Conservation (phyloP, 805 yeast species). For the Saccharomyces kudriavzevii region DNA sequence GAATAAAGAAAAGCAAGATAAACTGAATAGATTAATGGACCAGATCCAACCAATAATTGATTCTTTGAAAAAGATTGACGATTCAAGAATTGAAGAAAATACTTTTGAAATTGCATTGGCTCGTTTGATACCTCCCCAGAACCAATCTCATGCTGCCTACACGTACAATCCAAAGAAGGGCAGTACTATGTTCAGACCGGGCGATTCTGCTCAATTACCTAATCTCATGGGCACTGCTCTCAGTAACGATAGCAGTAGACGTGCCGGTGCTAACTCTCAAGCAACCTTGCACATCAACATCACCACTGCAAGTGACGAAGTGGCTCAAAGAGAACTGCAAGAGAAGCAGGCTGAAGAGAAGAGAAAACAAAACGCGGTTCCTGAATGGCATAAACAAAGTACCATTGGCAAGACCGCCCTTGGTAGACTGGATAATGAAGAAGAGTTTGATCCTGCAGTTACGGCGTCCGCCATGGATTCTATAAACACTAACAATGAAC, state of each 20-base stretch:
- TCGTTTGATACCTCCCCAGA: constrained; percentile 76
- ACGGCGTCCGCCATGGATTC: constrained; percentile 14
- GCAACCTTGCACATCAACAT: constrained; percentile 87
- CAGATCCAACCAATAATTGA: constrained; percentile 85
- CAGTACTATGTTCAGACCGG: constrained; percentile 37
- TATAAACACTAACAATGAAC: constrained; percentile 4
- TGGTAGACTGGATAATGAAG: constrained; percentile 49
- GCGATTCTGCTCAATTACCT: constrained; percentile 23
- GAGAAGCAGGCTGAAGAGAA: constrained; percentile 60
- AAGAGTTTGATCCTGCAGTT: constrained; percentile 30
- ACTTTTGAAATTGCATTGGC: constrained; percentile 80
- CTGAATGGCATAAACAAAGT: constrained; percentile 90
- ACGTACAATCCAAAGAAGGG: constrained; percentile 46
- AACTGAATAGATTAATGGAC: constrained; percentile 74
- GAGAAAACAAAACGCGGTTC: constrained; percentile 87
- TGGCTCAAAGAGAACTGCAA: constrained; percentile 54
- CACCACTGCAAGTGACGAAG: constrained; percentile 77
- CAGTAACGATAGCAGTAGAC: constrained; percentile 36
- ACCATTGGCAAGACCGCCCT: constrained; percentile 69
- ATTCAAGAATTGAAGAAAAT: constrained; percentile 73
- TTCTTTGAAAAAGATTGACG: constrained; percentile 74
- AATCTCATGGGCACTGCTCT: constrained; percentile 23
- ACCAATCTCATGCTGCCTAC: constrained; percentile 61
- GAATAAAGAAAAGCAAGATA: constrained; percentile 72
- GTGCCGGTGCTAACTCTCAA: constrained; percentile 57